Evolutionary conservation across 2,329 filamentous ascomycete genomes (phyloP), one percentile per base, ranked within the genome.

Genomic region (Ophiocordyceps camponoti-leonardi): DNA sequence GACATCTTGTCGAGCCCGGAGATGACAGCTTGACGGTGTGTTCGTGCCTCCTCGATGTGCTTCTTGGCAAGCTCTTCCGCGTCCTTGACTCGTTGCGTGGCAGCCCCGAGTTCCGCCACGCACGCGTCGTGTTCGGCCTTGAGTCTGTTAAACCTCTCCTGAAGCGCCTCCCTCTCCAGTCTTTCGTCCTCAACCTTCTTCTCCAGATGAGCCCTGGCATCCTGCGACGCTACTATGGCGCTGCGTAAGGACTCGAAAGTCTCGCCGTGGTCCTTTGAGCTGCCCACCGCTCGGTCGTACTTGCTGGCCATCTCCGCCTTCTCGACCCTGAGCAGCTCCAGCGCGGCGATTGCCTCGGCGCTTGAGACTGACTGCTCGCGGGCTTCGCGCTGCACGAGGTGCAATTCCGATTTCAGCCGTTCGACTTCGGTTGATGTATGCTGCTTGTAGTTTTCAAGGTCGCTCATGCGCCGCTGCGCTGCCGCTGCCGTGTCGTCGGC

Each of bases 401-500:
- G 86, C 33, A 98, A 66, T 56, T 95, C 87, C 1, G 84, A 81
- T 52, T 88, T 84, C 33, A 98, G 67, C 23, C 79, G 81, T 59
- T 96, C 90, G 10, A 93, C 69, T 59, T 98, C 90, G 1, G 83
- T 77, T 3, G 86, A 81, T 35, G 83, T 87, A 55, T 83, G 81
- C 57, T 94, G 85, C 56, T 84, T 82, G 59, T 84, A 90, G 41
- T 72, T 72, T 58, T 96, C 90, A 2, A 98, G 70, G 53, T 95
- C 87, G 8, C 77, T 68, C 61, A 94, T 81, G 20, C 90, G 81
- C 61, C 79, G 83, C 58, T 94, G 83, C 2, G 88, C 82, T 23
- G 86, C 84, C 52, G 81, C 79, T 6, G 83, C 74, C 2, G 86
- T 93, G 48, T 95, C 90, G 56, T 98, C 92, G 0, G 92, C 87